phyloP scores from a whole-genome alignment of 352 stramenopile genomes.

The Pythium biforme region DNA sequence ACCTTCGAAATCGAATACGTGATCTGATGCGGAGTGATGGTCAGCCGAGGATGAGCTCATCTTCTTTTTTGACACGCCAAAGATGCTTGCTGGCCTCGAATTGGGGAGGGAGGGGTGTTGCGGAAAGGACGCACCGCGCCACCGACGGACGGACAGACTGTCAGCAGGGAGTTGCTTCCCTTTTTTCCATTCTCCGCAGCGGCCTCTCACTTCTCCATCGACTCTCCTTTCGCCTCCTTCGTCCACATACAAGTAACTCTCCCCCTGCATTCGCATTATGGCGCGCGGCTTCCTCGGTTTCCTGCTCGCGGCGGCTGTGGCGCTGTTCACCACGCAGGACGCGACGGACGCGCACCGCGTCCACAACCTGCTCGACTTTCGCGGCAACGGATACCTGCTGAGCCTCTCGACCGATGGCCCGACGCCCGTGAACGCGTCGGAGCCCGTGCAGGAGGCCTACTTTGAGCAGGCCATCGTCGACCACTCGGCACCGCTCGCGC shows the following conservation, averaged over 20 bases:
- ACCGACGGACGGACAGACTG: constrained; percentile 5
- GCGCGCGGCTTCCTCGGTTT: constrained; percentile 12
- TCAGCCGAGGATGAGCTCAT: constrained; percentile 2
- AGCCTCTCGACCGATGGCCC: constrained; percentile 39
- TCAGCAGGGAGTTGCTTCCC: neutral
- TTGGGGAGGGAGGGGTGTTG: neutral
- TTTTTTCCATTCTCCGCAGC: constrained; percentile 7
- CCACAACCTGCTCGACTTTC: constrained; percentile 64
- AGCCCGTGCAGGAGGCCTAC: constrained; percentile 50
- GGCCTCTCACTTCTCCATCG: constrained; percentile 8
- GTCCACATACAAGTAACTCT: neutral
- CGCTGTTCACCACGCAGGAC: constrained; percentile 12
- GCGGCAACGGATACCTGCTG: constrained; percentile 65
- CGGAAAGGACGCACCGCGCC: neutral
- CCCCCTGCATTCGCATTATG: neutral
- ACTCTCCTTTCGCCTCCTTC: neutral
- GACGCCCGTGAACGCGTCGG: constrained; percentile 21
- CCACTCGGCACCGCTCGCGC: constrained; percentile 63
- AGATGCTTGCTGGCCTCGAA: constrained; percentile 4
- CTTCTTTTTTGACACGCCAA: constrained; percentile 12
- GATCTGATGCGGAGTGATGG: constrained; percentile 19
- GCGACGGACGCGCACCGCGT: constrained; percentile 26
- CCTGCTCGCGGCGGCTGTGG: constrained; percentile 2
- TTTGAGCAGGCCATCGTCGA: constrained; percentile 64
- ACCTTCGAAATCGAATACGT: constrained; percentile 16